phyloP scores from a whole-genome alignment of 805 yeast species.

The Wickerhamiella lipophila region DNA sequence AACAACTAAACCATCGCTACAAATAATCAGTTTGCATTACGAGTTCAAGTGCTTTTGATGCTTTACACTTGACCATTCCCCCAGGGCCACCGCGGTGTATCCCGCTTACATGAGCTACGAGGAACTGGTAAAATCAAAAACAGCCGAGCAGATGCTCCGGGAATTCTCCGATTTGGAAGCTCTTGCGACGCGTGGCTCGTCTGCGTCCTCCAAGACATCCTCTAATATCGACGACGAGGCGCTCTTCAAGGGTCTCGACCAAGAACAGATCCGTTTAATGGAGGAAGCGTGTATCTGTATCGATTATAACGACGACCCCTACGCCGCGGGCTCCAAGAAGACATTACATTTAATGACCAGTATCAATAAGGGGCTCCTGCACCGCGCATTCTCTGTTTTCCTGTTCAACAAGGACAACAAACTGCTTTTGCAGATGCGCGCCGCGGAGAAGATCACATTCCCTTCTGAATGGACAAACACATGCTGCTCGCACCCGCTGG shows the following conservation, averaged over 20 bases:
- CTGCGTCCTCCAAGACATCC: constrained; percentile 16
- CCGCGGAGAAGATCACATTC: constrained; percentile 91
- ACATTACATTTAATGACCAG: constrained; percentile 71
- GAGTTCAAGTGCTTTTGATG: too few species aligned
- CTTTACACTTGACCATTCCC: too few species aligned
- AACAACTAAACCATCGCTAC: too few species aligned
- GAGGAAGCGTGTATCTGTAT: constrained; percentile 91
- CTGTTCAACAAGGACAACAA: constrained; percentile 65
- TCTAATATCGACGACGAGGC: constrained; percentile 21
- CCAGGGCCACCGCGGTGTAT: too few species aligned
- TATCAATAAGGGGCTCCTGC: constrained; percentile 74
- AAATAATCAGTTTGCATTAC: too few species aligned
- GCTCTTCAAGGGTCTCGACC: constrained; percentile 76
- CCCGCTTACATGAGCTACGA: constrained; percentile 9
- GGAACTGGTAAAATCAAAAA: constrained; percentile 18
- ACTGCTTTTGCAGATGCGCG: constrained; percentile 85
- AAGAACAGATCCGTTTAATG: constrained; percentile 89
- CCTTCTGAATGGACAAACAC: constrained; percentile 98
- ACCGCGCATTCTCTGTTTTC: constrained; percentile 94
- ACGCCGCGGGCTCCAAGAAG: constrained; percentile 92
- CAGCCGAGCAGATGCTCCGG: constrained; percentile 19
- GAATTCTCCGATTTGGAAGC: constrained; percentile 25
- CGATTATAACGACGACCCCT: constrained; percentile 73
- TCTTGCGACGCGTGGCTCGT: constrained; percentile 19
- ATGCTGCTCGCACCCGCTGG: constrained; percentile 95